phyloP scores from a whole-genome alignment of 805 yeast species.

The Candida nanaspora region DNA sequence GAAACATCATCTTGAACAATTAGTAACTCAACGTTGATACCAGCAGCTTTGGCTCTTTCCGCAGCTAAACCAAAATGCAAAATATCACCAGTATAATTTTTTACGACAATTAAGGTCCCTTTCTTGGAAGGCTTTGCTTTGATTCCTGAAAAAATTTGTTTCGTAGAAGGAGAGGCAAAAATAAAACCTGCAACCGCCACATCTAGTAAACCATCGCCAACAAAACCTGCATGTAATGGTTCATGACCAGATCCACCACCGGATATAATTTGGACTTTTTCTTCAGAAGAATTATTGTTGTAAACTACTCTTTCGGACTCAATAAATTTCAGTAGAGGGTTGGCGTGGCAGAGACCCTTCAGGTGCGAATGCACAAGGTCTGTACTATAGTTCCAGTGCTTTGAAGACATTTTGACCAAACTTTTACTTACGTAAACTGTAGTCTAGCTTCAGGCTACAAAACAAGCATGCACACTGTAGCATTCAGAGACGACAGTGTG shows the following conservation, averaged over 20 bases:
- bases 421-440: neutral
- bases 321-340: constrained; percentile 47
- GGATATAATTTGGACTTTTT: constrained; percentile 65
- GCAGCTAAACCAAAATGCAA: constrained; percentile 89
- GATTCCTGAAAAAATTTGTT: constrained; percentile 70
- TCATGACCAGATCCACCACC: constrained; percentile 98
- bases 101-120: constrained; percentile 76
- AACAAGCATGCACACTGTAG: too few relatives aligned
- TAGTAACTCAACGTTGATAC: constrained; percentile 63
- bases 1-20: constrained; percentile 91
- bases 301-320: constrained; percentile 51
- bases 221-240: constrained; percentile 88
- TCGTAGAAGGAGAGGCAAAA: constrained; percentile 89
- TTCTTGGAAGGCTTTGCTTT: constrained; percentile 45
- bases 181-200: constrained; percentile 87
- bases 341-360: constrained; percentile 44
- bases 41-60: constrained; percentile 77
- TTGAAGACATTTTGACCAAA: constrained; percentile 7
- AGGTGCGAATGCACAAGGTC: constrained; percentile 43
- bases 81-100: constrained; percentile 93
- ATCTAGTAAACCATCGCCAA: constrained; percentile 75
- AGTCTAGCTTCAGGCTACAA: neutral
- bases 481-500: neutral
- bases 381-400: constrained; percentile 45
- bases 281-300: constrained; percentile 25